Evolutionary conservation across 2,329 filamentous ascomycete species (phyloP), one percentile per base, ranked within the genome.

Genomic region (Paracorniculantispora psalliotae): DNA sequence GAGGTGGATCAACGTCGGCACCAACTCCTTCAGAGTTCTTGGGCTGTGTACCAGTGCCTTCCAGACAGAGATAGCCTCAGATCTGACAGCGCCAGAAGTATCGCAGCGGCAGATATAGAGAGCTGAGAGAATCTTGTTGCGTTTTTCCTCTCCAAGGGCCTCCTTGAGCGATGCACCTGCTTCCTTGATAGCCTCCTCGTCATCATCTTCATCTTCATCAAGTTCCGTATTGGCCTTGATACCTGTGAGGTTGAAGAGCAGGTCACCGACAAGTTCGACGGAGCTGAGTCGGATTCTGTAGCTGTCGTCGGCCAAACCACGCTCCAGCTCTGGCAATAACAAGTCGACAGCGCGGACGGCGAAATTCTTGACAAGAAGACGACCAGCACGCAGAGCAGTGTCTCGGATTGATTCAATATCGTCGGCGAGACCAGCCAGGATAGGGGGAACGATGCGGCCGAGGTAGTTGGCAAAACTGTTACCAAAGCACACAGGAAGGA

Each of bases 391-490:
- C 51, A 99, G 83, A 35, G 96, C 90, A n/a, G 92, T 97, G 67
- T 99, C 94, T 60, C 94, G 89, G 67, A 99, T 99, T 1, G 92
- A 92, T 72, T 99, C 94, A 56, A 97, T 81, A 68, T 99, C 94
- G 71, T 99, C 94, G 35, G 94, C 96, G 72, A 99, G 81, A 67
- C 96, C 96, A 64, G 91, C 87, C 63, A 99, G 81, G 67, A 99
- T 97, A 21, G 94, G 90, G 19, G 94, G 96, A 67, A 99, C 96
- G 68, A 99, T 96, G 71, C 88, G 92, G 75, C 88, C 91, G 62
- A 99, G 87, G 70, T 99, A 99, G 70, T 91, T 92, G 66, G 94
- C 89, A 69, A 99, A 99, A 73, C 92, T 96, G 81, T 99, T 99
- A 68, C 94, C 94, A 68, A 99, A 99, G 77, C 94, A 99, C 56